Base-by-base conservation (phyloP, 208 protist species). In the Trypanosoma platydactyli region DNA sequence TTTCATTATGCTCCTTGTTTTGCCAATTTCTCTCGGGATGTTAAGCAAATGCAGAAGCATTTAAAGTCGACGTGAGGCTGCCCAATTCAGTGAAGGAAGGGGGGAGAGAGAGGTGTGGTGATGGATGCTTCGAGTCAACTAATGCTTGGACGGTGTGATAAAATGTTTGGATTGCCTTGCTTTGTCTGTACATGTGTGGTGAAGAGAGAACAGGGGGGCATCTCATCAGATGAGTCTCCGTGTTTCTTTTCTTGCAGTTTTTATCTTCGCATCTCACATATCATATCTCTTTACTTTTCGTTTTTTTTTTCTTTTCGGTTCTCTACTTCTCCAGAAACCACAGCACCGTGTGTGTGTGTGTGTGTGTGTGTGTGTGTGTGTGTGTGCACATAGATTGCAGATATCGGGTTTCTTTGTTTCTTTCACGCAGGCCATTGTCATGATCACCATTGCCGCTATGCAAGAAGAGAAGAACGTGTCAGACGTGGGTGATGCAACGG, bases 1-100 rank as follows among this genome's bases (percentile, higher is more conserved):
- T 65, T 71, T 25, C 56, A 64, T 16, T 60, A 59, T 25, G 64
- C 57, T 4, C 57, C 73, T 27, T 70, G 83, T 6, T 83, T 87
- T 59, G 51, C 69, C 25, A 52, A 64, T 9, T 60, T 86, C 55
- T 73, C 77, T 7, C 73, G 73, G 5, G 46, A 74, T 25, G 53
- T 83, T 12, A 57, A 58, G 44, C 38, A 55, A 1, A 59, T 56
- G 57, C 49, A 55, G 42, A 41, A 71, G 38, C 16, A 42, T 22
- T 6, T 48, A 5, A 22, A 16, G 54, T 11, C 29, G 35, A n/a
- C 11, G 54, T 15, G 12, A 16, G 9, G 20, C 33, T 44, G 15
- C 18, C 5, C 20, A 27, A 11, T 16, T 3, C 33, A 63, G 41
- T 20, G 41, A 29, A 33, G 40, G 9, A 9, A 18, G n/a, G 16